Evolutionary conservation across 2,329 filamentous ascomycete species (phyloP).

Genomic region (Fusarium heterosporum): DNA sequence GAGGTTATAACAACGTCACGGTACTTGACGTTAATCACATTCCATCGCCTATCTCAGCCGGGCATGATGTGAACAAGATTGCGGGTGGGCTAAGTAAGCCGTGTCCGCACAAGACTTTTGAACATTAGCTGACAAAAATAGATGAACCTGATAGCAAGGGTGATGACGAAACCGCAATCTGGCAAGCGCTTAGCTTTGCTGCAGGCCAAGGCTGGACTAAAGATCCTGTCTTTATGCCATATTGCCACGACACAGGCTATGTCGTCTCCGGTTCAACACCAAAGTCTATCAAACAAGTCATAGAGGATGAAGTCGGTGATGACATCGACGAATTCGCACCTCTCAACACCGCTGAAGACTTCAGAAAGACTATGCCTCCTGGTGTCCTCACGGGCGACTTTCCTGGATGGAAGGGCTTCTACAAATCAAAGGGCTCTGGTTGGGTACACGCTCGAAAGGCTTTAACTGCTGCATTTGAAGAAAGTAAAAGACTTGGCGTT

Average conservation of each 20-base stretch:
- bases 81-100: constrained; percentile 7
- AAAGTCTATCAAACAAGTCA: constrained; percentile 14
- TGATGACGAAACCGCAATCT: neutral
- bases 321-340: constrained; percentile 16
- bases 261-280: constrained; percentile 25
- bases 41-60: constrained; percentile 32
- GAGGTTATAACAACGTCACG: constrained; percentile 25
- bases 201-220: constrained; percentile 27
- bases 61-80: constrained; percentile 37
- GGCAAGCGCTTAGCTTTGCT: constrained; percentile 9
- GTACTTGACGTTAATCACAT: constrained; percentile 30
- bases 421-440: constrained; percentile 17
- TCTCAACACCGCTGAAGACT: constrained; percentile 24
- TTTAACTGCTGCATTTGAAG: constrained; percentile 25
- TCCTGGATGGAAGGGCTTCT: constrained; percentile 29
- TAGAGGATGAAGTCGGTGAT: constrained; percentile 27
- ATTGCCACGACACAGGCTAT: constrained; percentile 31
- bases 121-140: neutral
- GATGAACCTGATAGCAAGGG: constrained; percentile 11
- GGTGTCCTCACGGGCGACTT: constrained; percentile 28
- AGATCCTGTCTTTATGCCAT: constrained; percentile 21
- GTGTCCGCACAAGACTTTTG: neutral
- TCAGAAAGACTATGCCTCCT: constrained; percentile 25
- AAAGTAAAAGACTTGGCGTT: constrained; percentile 23
- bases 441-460: constrained; percentile 38